Evolutionary conservation across 768 basidiomycete species (phyloP).

Genomic region (Leucosporidium creatinivorum): DNA sequence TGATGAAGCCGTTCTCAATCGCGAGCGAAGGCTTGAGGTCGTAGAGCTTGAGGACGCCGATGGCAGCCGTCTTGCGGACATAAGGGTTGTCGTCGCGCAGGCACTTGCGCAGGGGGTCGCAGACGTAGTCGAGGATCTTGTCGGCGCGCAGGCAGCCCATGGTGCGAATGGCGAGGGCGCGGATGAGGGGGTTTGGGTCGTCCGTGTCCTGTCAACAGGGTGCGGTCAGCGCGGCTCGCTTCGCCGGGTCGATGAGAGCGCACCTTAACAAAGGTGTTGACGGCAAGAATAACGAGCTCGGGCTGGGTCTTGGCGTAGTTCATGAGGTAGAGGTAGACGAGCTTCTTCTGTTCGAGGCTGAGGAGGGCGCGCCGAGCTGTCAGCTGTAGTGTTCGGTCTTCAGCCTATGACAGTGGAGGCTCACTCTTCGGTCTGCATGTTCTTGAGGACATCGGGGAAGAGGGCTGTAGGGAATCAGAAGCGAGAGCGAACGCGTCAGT

Average conservation of each 20-base stretch:
- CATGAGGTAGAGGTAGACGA: conserved; percentile 84
- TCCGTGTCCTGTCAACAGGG: conserved; percentile 68
- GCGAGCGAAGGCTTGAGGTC: conserved; percentile 94
- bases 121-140: conserved; percentile 99
- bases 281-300: conserved; percentile 95
- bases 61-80: conserved; percentile 92
- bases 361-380: neutral
- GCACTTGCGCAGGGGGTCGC: conserved; percentile 84
- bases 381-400: neutral
- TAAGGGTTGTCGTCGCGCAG: conserved; percentile 94
- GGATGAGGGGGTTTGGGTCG: conserved; percentile 91
- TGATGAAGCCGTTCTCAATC: conserved; percentile 87
- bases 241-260: neutral
- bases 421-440: conserved; percentile 93
- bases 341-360: conserved; percentile 91
- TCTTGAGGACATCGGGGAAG: conserved; percentile 97
- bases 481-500: conserved; percentile 3
- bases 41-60: conserved; percentile 95
- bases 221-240: neutral
- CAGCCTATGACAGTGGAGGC: neutral
- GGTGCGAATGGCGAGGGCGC: conserved; percentile 91
- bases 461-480: conserved; percentile 55
- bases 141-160: conserved; percentile 97
- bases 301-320: conserved; percentile 99
- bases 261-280: conserved; percentile 87